A percentile compares a stretch with the other conserved stretches of the same genome.
phyloP scores from a whole-genome alignment of 768 basidiomycete genomes.

The Pleurotus sapidus region DNA sequence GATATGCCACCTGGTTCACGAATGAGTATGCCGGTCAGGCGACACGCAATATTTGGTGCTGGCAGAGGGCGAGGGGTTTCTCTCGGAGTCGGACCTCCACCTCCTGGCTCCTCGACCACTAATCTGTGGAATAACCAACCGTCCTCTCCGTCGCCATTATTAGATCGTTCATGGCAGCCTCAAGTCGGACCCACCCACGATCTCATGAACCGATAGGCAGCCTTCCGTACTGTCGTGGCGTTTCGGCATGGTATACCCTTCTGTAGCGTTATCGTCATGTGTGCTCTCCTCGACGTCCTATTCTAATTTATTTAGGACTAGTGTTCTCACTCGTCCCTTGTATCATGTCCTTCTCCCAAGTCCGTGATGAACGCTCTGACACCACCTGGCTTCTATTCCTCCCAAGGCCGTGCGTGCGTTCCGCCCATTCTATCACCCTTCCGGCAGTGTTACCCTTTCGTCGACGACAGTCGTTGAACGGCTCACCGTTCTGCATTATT shows the following conservation, averaged over 20 bases:
- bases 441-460: too few relatives aligned
- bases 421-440: too few relatives aligned
- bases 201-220: conserved; percentile 29
- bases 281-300: not conserved
- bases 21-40: conserved; percentile 47
- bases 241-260: conserved; percentile 8
- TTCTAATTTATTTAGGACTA: too few relatives aligned
- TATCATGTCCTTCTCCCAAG: too few relatives aligned
- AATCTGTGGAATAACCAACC: conserved; percentile 37
- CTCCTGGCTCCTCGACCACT: conserved; percentile 29
- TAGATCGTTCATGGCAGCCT: conserved; percentile 45
- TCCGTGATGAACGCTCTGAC: too few relatives aligned
- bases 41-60: conserved; percentile 58
- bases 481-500: too few relatives aligned
- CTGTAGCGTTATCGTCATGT: conserved; percentile 8
- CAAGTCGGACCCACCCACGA: conserved; percentile 35
- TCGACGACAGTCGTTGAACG: too few relatives aligned
- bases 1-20: conserved; percentile 53
- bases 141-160: conserved; percentile 34
- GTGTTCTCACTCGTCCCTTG: too few relatives aligned
- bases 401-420: too few relatives aligned
- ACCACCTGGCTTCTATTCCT: too few relatives aligned
- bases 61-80: conserved; percentile 26
- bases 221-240: conserved; percentile 9
- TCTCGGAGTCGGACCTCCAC: conserved; percentile 25